Conservation (phyloP, 75 land plant genomes). For the Cupressus sempervirens region DNA sequence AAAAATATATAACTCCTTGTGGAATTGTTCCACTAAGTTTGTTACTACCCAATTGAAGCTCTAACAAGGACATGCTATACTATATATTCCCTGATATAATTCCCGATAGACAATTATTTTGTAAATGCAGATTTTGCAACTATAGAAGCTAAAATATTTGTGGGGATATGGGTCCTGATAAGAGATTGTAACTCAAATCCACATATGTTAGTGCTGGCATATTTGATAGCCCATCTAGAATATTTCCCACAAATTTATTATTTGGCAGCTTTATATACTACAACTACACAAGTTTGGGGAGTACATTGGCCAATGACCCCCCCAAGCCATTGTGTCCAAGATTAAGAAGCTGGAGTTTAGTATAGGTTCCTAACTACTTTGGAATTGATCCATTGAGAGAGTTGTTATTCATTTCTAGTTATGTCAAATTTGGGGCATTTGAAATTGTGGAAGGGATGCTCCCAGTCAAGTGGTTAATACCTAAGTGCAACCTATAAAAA, state of each 20-base stretch:
- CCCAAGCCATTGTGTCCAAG: conserved; percentile 17
- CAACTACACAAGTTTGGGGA: neutral
- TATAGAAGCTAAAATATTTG: conserved; percentile 14
- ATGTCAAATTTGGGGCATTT: conserved; percentile 1
- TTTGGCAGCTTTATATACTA: neutral
- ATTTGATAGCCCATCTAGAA: neutral
- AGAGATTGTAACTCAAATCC: conserved; percentile 30
- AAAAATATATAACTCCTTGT: neutral
- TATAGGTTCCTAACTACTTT: neutral
- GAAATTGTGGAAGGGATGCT: neutral
- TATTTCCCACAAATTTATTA: neutral
- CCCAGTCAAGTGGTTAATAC: neutral
- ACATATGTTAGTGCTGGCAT: neutral
- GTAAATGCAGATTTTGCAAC: conserved; percentile 23
- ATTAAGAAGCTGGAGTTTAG: conserved; percentile 18
- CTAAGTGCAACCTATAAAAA: neutral
- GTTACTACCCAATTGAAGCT: conserved; percentile 50
- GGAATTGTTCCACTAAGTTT: conserved; percentile 11
- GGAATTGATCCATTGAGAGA: neutral
- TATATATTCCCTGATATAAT: conserved; percentile 23
- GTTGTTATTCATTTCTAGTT: conserved; percentile 23
- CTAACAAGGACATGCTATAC: conserved; percentile 15
- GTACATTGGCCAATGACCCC: conserved; percentile 12
- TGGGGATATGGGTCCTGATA: conserved; percentile 27
- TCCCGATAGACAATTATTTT: conserved; percentile 28